phyloP scores from a whole-genome alignment of 2,329 filamentous ascomycete species.

The Hypoxylon sp. region DNA sequence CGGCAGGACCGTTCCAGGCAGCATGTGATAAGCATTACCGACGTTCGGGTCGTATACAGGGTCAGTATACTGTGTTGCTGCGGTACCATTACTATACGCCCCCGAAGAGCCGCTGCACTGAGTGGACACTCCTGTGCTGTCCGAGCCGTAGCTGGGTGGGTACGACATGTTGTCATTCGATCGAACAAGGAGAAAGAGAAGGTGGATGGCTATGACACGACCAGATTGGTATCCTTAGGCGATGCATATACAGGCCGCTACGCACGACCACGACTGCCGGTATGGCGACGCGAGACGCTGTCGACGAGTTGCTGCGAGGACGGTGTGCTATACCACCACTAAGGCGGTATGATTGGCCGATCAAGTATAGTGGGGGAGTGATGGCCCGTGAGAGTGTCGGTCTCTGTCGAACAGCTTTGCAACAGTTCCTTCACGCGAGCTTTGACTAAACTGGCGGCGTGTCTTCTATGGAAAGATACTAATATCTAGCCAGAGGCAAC shows the following conservation, averaged over 20 bases:
- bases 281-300: neutral
- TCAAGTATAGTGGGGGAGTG: conserved; percentile 6
- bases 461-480: neutral
- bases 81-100: neutral
- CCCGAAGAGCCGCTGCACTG: neutral
- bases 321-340: neutral
- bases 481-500: neutral
- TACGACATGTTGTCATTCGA: conserved; percentile 11
- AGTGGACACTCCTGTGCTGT: neutral
- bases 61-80: neutral
- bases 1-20: conserved; percentile 42
- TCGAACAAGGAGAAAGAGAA: neutral
- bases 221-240: neutral
- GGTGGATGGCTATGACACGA: neutral
- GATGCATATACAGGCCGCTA: conserved; percentile 3
- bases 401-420: neutral
- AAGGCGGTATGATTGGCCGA: conserved; percentile 4
- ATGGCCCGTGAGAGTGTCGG: neutral
- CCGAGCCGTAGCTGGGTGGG: neutral
- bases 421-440: neutral
- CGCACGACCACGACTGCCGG: neutral
- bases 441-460: neutral
- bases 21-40: neutral
- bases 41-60: neutral
- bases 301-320: conserved; percentile 2